Conservation (phyloP, 371 early-diverging fungal species). For the Lichtheimia ramosa region DNA sequence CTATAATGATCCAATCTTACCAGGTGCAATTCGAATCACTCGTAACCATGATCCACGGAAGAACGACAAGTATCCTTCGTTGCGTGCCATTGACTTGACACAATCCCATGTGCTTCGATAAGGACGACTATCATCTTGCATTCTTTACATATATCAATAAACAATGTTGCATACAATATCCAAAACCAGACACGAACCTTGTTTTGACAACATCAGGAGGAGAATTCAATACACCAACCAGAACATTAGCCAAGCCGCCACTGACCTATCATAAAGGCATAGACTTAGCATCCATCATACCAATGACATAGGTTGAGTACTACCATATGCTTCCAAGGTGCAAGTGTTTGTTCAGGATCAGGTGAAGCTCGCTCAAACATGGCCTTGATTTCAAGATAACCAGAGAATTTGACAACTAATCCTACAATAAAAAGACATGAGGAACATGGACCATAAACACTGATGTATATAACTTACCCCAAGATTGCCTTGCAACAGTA, state of each 20-base stretch:
- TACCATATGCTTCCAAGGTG: constrained; percentile 53
- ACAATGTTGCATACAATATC: neutral
- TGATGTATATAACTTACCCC: constrained; percentile 25
- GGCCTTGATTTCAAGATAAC: constrained; percentile 43
- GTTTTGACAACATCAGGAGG: constrained; percentile 53
- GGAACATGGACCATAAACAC: neutral
- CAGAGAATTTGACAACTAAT: constrained; percentile 52
- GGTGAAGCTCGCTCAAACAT: constrained; percentile 34
- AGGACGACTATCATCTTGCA: constrained; percentile 48
- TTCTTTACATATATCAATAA: constrained; percentile 21
- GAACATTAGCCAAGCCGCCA: constrained; percentile 50
- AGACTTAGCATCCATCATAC: too few species aligned
- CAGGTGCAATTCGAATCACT: constrained; percentile 55
- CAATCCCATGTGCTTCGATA: constrained; percentile 48
- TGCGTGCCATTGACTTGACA: constrained; percentile 33
- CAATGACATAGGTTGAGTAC: neutral
- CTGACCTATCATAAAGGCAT: constrained; percentile 20
- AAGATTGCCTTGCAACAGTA: constrained; percentile 49
- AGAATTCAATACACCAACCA: constrained; percentile 53
- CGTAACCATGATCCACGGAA: constrained; percentile 53
- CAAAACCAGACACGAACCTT: constrained; percentile 20
- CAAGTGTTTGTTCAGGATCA: constrained; percentile 25
- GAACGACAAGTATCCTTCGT: constrained; percentile 46
- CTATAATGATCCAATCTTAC: constrained; percentile 16
- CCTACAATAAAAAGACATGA: constrained; percentile 18